Conservation (phyloP, 2,329 filamentous ascomycete species). For the Exophiala xenobiotica region DNA sequence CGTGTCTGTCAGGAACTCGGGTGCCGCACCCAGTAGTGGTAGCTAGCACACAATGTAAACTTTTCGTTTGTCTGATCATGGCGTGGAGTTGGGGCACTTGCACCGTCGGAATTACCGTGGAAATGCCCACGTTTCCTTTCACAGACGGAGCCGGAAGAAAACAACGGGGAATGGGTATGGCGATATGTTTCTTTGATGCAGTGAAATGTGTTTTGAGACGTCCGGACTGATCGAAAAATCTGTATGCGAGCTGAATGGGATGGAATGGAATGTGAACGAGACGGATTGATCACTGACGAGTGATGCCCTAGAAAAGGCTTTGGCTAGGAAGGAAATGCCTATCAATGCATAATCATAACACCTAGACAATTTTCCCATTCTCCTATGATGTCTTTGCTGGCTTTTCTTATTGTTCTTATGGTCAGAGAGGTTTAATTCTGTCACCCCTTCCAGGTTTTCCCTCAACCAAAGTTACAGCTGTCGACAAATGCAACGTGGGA, state of each 20-base stretch:
- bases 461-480: background rate
- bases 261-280: background rate
- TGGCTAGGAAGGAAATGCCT: too few relatives aligned
- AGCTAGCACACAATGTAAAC: conserved; percentile 2
- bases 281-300: too few relatives aligned
- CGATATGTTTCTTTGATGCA: background rate
- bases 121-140: background rate
- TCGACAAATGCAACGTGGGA: background rate
- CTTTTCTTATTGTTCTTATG: background rate
- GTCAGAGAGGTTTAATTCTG: too few relatives aligned
- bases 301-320: too few relatives aligned
- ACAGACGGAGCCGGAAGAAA: background rate
- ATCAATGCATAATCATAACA: background rate
- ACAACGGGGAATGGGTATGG: background rate
- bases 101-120: background rate
- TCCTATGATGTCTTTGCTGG: too few relatives aligned
- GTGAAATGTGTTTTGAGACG: background rate
- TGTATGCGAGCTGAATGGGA: too few relatives aligned
- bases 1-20: conserved; percentile 21
- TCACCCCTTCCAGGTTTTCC: too few relatives aligned
- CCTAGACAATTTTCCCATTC: background rate
- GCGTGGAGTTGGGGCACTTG: background rate
- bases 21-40: background rate
- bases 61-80: conserved; percentile 1
- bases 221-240: background rate